These are phyloP conservation scores for Heteromeles arbutifolia DNA, from an alignment of 306 rosid species.

Conservation along the genomic window DNA sequence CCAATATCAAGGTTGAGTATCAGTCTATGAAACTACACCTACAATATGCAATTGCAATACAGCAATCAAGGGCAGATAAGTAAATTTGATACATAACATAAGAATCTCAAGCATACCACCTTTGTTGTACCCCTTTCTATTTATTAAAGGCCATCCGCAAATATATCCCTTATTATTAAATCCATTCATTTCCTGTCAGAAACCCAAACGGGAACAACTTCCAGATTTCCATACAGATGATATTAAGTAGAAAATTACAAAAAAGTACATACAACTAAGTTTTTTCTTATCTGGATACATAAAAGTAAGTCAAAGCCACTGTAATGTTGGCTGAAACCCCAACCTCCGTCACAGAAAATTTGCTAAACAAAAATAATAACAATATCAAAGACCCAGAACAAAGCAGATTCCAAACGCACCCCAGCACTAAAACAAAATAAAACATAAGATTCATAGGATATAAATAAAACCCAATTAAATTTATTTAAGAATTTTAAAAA, in stretches of 20 bases:
- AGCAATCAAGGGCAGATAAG: conserved; percentile 28
- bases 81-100: conserved; percentile 9
- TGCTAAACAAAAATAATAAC: neutral
- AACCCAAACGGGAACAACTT: neutral
- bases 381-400: neutral
- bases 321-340: neutral
- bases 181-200: neutral
- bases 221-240: neutral
- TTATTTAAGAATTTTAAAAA: neutral
- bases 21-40: neutral
- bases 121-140: neutral
- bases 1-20: neutral
- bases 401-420: neutral
- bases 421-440: neutral
- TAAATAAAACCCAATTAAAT: neutral
- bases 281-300: neutral
- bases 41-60: conserved; percentile 2
- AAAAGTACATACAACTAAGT: neutral
- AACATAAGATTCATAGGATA: neutral
- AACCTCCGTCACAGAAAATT: neutral
- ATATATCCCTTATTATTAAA: conserved; percentile 7
- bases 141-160: neutral
- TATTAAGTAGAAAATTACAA: neutral
- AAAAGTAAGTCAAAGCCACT: neutral
- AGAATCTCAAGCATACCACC: conserved; percentile 9